Base-by-base conservation (phyloP, 139 green algal genomes). In the Desmodesmus armatus region DNA sequence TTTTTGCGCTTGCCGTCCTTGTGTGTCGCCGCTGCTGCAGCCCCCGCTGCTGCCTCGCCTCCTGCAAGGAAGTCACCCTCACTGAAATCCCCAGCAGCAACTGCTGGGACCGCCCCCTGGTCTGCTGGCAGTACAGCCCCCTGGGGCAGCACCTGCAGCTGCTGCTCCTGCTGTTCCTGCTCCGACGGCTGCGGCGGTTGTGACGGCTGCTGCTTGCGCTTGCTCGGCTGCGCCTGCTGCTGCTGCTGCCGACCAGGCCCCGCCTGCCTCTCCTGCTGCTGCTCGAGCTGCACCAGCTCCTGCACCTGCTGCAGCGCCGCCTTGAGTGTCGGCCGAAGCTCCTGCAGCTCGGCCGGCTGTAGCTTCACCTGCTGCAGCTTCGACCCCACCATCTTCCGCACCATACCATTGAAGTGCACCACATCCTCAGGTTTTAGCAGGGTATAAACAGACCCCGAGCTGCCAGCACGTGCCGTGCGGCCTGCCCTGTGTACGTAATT, bases 381-480 rank as follows among this genome's bases (percentile, higher is more conserved):
- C 17, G 37, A 25, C 0, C 40, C 55, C 19, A 63, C 15, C 58
- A 87, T 31, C 80, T 80, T 86, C 25, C 37, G 49, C 2, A 47
- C 53, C 71, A 87, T 67, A 13, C 4, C 78, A 75, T 95, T 96
- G 92, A 98, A 99, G 80, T 98, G 94, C 25, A 87, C 85, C 58
- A 97, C 93, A 47, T 99, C 95, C 84, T 98, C 92, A 27, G 86
- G 85, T 23, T 92, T 91, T 40, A 99, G 85, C 43, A 99, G 82
- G 0, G 94, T 96, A 87, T 93, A 94, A 60, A 94, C 94, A 4
- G 76, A 40, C 0, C 95, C 95, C 2, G 47, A 6, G 7, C 84
- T 78, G 17, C 95, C 95, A 15, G 95, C 96, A n/a, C 96, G 88
- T 0, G 96, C 96, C 5, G 95, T 98, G 47, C 96, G 93, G 1